Conservation (phyloP, 306 rosid genomes). For the Phaseolus lunatus region DNA sequence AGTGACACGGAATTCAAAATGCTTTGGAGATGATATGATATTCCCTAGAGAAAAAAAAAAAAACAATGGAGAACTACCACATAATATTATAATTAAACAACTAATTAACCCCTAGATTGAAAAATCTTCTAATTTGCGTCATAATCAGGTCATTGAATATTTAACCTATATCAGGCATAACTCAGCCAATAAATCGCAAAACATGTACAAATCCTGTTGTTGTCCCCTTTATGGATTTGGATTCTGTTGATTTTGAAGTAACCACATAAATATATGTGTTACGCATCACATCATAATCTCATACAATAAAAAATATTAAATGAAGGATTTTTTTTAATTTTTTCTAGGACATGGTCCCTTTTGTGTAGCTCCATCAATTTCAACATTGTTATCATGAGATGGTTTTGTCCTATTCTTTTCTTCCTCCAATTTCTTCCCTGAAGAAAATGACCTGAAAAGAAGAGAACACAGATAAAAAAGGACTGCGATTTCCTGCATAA, state of each 20-base stretch:
- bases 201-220: conserved; percentile 42
- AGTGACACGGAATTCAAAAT: conserved; percentile 52
- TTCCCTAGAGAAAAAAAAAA: conserved; percentile 31
- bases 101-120: conserved; percentile 23
- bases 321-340: not conserved
- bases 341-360: conserved; percentile 47
- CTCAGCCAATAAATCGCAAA: conserved; percentile 36
- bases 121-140: conserved; percentile 36
- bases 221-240: conserved; percentile 41
- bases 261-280: conserved; percentile 33
- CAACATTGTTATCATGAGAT: conserved; percentile 49
- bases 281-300: conserved; percentile 47
- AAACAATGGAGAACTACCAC: conserved; percentile 37
- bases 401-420: conserved; percentile 44
- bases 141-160: conserved; percentile 49
- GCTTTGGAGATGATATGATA: conserved; percentile 47
- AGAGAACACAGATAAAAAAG: conserved; percentile 22
- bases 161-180: conserved; percentile 45
- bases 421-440: conserved; percentile 31
- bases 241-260: conserved; percentile 44
- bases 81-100: conserved; percentile 26
- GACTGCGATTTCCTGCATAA: conserved; percentile 29
- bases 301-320: conserved; percentile 36
- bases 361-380: conserved; percentile 43
- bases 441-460: conserved; percentile 55